These are phyloP conservation scores for Allium sativum DNA, from an alignment of 106 monocot genomes.

Conservation along the genomic window DNA sequence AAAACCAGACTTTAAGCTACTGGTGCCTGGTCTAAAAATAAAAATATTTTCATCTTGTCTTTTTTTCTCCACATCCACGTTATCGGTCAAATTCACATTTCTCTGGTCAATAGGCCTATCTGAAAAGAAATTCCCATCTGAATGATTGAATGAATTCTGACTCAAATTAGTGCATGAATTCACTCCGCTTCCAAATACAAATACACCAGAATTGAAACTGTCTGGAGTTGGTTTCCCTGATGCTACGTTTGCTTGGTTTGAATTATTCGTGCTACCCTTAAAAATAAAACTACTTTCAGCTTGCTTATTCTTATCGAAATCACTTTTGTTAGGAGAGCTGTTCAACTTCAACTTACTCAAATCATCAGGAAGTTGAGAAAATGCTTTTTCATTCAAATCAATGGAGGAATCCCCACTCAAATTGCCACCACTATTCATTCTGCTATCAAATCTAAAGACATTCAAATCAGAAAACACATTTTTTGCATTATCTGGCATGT, in stretches of 20 bases:
- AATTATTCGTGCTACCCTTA: not conserved
- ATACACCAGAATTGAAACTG: not conserved
- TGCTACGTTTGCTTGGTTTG: not conserved
- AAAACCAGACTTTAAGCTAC: not conserved
- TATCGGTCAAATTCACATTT: conserved; percentile 1
- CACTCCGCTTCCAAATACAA: conserved; percentile 4
- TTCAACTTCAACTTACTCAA: conserved; percentile 7
- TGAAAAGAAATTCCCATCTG: conserved; percentile 1
- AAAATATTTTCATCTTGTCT: not conserved
- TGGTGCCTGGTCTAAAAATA: not conserved
- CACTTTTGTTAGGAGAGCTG: not conserved
- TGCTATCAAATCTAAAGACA: conserved; percentile 1
- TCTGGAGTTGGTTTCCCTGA: not conserved
- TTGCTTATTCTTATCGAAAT: not conserved
- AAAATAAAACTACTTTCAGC: conserved; percentile 1
- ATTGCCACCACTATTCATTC: not conserved
- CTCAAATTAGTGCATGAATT: not conserved
- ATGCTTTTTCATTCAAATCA: not conserved
- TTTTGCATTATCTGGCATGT: no score
- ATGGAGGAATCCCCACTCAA: not conserved
- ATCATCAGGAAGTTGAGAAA: conserved; percentile 6
- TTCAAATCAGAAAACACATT: not conserved
- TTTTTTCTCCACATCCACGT: not conserved
- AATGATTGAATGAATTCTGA: not conserved
- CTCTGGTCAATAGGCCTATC: conserved; percentile 3